Evolutionary conservation across 1,139 yeast genomes (phyloP), one percentile per base, ranked within the genome.

Genomic region (Sugiyamaella paludigena): DNA sequence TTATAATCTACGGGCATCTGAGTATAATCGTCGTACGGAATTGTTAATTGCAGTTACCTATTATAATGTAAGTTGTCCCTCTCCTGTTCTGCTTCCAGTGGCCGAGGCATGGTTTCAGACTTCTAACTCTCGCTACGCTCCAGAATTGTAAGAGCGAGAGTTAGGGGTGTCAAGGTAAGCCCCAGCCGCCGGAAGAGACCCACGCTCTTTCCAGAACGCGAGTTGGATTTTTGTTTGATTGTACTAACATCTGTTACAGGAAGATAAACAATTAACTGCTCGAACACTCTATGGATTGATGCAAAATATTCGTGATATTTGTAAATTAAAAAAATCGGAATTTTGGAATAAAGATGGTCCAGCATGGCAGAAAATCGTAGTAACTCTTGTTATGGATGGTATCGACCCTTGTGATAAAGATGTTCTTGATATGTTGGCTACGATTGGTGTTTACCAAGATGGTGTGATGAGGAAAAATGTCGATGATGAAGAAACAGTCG

Each of bases 351-450:
- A 81, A 2, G 87, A 94, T 85, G 95, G 95, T 1, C 82, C 83
- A 50, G 95, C 91, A 50, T 92, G 98, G 98, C 86, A 92, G 62
- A 91, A 89, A 64, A 82, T 92, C 51, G 96, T 88, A 48, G 96
- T 92, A 11, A 77, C 89, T 52, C 77, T 92, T 50, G 88, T 92
- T 36, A 86, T 96, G 47, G 98, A 92, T 71, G 98, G 98, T 55
- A 81, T 97, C 68, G 87, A 89, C 45, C 94, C 92, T 57, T 85
- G 94, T 42, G 83, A 84, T 64, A 89, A 87, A 50, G 81, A 85
- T 32, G 89, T 91, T 1, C 73, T 89, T 53, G 95, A 92, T 55
- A 75, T 89, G 57, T 74, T 92, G 55, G 88, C 97, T 10, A 89
- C 97, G 0, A 79, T 95, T 53, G 98, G 98, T 49, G 84, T 94